A percentile compares a stretch with the other conserved stretches of the same genome.
Evolutionary conservation across 306 rosid species (phyloP).

Genomic region (Glycyrrhiza uralensis): DNA sequence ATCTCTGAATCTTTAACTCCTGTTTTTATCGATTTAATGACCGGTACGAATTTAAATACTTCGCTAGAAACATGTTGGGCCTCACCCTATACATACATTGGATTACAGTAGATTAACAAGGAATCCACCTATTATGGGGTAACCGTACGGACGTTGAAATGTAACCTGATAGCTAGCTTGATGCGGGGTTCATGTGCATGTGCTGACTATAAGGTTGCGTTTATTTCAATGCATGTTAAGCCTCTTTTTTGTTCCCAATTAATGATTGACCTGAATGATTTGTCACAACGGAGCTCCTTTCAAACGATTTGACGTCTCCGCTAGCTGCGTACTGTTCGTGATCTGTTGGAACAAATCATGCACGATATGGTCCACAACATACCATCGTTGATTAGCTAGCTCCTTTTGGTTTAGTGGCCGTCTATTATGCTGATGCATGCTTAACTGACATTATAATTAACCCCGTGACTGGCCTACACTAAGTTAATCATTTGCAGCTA

Average conservation of each 20-base stretch:
- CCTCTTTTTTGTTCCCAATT: not conserved
- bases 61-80: too few relatives aligned
- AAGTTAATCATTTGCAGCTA: constrained; percentile 22
- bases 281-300: not conserved
- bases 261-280: not conserved
- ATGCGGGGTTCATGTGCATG: constrained; percentile 1
- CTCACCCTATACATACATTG: not conserved
- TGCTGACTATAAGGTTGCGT: not conserved
- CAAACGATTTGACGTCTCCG: constrained; percentile 11
- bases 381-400: not conserved
- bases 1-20: too few relatives aligned
- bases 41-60: too few relatives aligned
- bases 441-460: not conserved
- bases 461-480: too few relatives aligned
- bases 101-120: not conserved
- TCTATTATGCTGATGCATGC: constrained; percentile 23
- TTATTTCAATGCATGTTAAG: not conserved
- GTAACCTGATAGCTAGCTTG: not conserved
- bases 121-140: not conserved
- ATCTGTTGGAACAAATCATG: not conserved
- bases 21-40: too few relatives aligned
- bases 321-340: not conserved
- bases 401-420: constrained; percentile 13
- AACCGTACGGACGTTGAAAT: not conserved
- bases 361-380: constrained; percentile 1